phyloP scores from a whole-genome alignment of 257 asterid genomes.

The Solanum habrochaites region DNA sequence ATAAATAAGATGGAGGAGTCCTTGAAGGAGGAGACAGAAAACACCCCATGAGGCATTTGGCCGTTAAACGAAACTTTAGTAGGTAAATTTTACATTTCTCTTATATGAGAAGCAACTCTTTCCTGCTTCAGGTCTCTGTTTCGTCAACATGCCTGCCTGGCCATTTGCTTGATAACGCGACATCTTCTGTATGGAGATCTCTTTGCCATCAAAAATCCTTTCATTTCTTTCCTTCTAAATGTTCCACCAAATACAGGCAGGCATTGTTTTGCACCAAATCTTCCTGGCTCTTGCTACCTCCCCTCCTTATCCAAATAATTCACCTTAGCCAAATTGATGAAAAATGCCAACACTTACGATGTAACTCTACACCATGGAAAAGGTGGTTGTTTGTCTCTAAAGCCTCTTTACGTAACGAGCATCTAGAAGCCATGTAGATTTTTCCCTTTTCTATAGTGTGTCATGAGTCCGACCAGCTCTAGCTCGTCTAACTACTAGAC shows the following conservation, averaged over 20 bases:
- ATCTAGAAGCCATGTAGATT: not conserved
- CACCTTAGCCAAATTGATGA: not conserved
- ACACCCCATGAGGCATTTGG: constrained; percentile 47
- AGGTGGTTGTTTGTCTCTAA: not conserved
- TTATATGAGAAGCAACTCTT: not conserved
- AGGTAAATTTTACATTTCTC: constrained; percentile 17
- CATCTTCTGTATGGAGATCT: not conserved
- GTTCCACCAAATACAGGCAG: not conserved
- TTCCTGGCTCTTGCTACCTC: not conserved
- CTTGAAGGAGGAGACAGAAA: constrained; percentile 39
- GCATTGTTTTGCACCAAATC: not conserved
- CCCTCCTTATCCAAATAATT: not conserved
- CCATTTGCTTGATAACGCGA: not conserved
- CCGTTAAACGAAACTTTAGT: constrained; percentile 37
- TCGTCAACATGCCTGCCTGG: not conserved
- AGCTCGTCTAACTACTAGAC: not conserved
- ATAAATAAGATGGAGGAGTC: not conserved
- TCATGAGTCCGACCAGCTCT: not conserved
- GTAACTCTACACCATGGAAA: not conserved
- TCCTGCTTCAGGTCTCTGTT: not conserved
- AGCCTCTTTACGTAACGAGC: not conserved
- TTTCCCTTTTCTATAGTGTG: not conserved
- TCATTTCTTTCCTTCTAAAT: not conserved
- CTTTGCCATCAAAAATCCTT: not conserved
- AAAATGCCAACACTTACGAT: not conserved